phyloP scores from a whole-genome alignment of 164 flowering plant species.

The Aristolochia fimbriata region DNA sequence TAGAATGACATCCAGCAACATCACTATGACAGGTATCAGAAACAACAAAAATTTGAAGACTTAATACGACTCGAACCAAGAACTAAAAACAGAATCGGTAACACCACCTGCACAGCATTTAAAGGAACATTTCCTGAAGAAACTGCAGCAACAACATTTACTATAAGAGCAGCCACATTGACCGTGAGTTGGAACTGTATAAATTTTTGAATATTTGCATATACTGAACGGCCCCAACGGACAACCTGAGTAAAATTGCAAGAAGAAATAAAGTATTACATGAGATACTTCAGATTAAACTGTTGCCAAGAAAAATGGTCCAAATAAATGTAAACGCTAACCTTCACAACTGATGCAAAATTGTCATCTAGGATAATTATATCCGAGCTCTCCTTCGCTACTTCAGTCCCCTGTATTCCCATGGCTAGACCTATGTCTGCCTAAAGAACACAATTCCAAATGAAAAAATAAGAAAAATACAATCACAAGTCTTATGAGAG shows the following conservation, averaged over 20 bases:
- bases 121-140: slow-evolving; percentile 81
- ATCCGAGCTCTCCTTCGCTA: slow-evolving; percentile 96
- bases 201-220: slow-evolving; percentile 93
- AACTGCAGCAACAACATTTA: slow-evolving; percentile 83
- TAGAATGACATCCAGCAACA: not conserved
- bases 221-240: slow-evolving; percentile 96
- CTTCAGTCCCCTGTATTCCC: slow-evolving; percentile 97
- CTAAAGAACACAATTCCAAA: slow-evolving; percentile 23
- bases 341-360: slow-evolving; percentile 94
- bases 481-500: not conserved
- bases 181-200: slow-evolving; percentile 97
- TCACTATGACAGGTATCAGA: not conserved
- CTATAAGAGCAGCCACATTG: slow-evolving; percentile 85
- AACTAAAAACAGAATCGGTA: not conserved
- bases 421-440: slow-evolving; percentile 97
- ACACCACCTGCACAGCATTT: slow-evolving; percentile 80
- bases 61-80: not conserved
- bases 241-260: slow-evolving; percentile 51
- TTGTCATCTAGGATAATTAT: slow-evolving; percentile 96
- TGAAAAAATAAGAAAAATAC: not conserved
- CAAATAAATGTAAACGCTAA: slow-evolving; percentile 8
- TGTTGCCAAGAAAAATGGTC: not conserved
- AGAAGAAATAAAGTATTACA: not conserved
- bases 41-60: not conserved
- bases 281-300: not conserved